Percentiles rank a stretch among this genome's conserved stretches.
phyloP scores from a whole-genome alignment of 305 asterid species.

The Solanum aculeatissimum region DNA sequence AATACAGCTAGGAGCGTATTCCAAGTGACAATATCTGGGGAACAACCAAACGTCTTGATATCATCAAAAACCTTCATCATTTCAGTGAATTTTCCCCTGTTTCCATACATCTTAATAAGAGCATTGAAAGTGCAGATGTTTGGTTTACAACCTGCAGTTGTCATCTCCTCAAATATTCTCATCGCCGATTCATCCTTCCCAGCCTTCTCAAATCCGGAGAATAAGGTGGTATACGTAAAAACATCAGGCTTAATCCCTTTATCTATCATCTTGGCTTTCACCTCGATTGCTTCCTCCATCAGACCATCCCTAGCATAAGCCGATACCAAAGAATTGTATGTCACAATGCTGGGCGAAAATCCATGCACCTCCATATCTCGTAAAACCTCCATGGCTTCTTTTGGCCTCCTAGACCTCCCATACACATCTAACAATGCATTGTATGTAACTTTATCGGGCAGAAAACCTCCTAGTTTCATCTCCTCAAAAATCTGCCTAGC shows the following conservation, averaged over 20 bases:
- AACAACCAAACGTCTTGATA: constrained; percentile 58
- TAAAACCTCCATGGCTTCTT: constrained; percentile 79
- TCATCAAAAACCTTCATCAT: constrained; percentile 88
- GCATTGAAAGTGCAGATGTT: constrained; percentile 90
- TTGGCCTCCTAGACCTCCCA: constrained; percentile 81
- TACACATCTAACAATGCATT: constrained; percentile 82
- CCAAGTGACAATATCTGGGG: constrained; percentile 90
- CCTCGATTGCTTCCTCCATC: constrained; percentile 68
- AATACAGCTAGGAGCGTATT: constrained; percentile 85
- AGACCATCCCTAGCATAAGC: constrained; percentile 70
- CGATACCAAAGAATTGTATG: constrained; percentile 74
- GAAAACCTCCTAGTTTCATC: constrained; percentile 68
- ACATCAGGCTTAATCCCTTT: constrained; percentile 88
- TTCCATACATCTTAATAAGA: constrained; percentile 76
- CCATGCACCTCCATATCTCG: constrained; percentile 68
- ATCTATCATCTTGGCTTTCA: constrained; percentile 48
- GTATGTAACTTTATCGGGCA: constrained; percentile 85
- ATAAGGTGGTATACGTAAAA: constrained; percentile 74
- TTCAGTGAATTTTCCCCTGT: constrained; percentile 66
- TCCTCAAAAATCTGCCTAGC: constrained; percentile 70
- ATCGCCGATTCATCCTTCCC: constrained; percentile 82
- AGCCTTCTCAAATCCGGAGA: constrained; percentile 93
- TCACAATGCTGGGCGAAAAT: constrained; percentile 53
- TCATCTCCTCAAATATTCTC: constrained; percentile 75
- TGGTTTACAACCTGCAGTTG: constrained; percentile 49